Percentiles rank a stretch among this genome's conserved stretches.
These are phyloP conservation scores for Diaporthe velutina DNA, from an alignment of 2,329 filamentous ascomycete genomes.

Conservation along the genomic window DNA sequence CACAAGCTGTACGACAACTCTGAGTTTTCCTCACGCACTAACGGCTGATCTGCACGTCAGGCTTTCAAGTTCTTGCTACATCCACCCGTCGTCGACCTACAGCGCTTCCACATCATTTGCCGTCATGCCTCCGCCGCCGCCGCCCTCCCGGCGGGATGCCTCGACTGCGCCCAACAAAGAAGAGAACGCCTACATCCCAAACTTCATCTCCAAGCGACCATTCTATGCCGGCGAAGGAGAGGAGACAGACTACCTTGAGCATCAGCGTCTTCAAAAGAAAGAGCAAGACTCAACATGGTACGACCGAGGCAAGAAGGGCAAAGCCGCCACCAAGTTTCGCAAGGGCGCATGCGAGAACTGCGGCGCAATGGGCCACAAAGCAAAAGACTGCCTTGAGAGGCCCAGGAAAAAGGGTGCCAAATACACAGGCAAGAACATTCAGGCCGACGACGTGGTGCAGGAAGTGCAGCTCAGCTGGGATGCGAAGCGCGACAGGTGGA, in stretches of 20 bases:
- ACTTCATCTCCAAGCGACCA: slow-evolving; percentile 97
- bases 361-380: slow-evolving; percentile 96
- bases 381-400: slow-evolving; percentile 90
- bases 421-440: slow-evolving; percentile 93
- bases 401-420: slow-evolving; percentile 91
- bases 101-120: background rate
- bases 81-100: background rate
- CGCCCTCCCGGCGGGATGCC: slow-evolving; percentile 27
- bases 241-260: slow-evolving; percentile 90
- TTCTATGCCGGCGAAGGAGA: slow-evolving; percentile 90
- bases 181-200: slow-evolving; percentile 98
- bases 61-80: background rate
- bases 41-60: background rate
- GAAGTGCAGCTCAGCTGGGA: slow-evolving; percentile 94
- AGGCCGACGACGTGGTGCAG: slow-evolving; percentile 90
- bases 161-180: slow-evolving; percentile 71
- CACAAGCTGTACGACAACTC: background rate
- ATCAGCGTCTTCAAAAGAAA: slow-evolving; percentile 89
- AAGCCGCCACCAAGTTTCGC: slow-evolving; percentile 94
- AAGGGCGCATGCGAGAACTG: slow-evolving; percentile 99
- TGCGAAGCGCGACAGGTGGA: slow-evolving; percentile 97
- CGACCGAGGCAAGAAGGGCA: slow-evolving; percentile 88
- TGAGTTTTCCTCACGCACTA: background rate
- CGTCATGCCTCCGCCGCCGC: slow-evolving; percentile 43
- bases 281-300: slow-evolving; percentile 89